These are phyloP conservation scores for Wilcoxina mikolae DNA, from an alignment of 495 filamentous ascomycete species.

Conservation along the genomic window DNA sequence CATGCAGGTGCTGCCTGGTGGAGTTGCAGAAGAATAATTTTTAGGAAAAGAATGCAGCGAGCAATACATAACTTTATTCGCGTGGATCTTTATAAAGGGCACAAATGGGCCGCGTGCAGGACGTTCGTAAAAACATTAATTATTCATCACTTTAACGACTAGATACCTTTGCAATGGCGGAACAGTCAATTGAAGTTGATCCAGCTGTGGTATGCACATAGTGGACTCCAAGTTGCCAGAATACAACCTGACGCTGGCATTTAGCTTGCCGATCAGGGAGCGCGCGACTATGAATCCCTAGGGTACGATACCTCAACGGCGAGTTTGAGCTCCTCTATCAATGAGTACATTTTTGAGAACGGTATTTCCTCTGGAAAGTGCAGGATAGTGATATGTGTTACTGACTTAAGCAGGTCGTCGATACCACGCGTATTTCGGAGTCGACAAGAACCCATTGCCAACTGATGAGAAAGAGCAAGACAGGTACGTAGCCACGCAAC, in stretches of 20 bases:
- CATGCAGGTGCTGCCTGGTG: too few relatives aligned
- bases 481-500: too few relatives aligned
- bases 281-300: not conserved
- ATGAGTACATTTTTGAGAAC: not conserved
- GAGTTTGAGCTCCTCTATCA: not conserved
- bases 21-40: too few relatives aligned
- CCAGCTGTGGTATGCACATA: not conserved
- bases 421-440: slow-evolving; percentile 38
- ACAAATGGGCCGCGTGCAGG: too few relatives aligned
- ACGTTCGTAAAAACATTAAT: too few relatives aligned
- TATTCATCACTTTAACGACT: too few relatives aligned
- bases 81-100: too few relatives aligned
- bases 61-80: too few relatives aligned
- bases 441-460: slow-evolving; percentile 38
- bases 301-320: not conserved
- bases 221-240: not conserved
- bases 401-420: slow-evolving; percentile 31
- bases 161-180: not conserved
- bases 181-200: not conserved
- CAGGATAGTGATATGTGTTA: not conserved
- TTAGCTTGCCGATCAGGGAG: not conserved
- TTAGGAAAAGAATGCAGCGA: too few relatives aligned
- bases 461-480: slow-evolving; percentile 32
- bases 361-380: not conserved
- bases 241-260: too few relatives aligned